Evolutionary conservation across 108 stramenopile species (phyloP), one percentile per base, ranked within the genome.

Genomic region (Skeletonema grethae): DNA sequence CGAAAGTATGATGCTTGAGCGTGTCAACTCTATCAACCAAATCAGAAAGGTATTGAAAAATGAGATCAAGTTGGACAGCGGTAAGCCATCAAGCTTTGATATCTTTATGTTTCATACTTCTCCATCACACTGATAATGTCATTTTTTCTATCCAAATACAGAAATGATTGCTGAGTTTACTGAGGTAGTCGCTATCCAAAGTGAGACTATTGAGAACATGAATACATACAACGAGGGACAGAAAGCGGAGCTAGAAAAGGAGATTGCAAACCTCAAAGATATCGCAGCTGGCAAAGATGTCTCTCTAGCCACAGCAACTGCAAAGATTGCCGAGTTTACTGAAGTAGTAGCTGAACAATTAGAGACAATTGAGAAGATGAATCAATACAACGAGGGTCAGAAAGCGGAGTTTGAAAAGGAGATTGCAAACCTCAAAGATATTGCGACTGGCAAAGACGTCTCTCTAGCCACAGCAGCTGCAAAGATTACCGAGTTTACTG

Each of bases 121-220:
- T 53, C 50, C 22, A 24, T 53, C 50, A 7, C n/a, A 53, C 50
- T 22, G 15, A 43, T 22, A 22, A 7, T 5, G 7, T 24, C 8
- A 5, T 3, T 34, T 7, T 7, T 3, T 7, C n/a, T 22, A 53
- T 22, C 22, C 50, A 8, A 22, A 1, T 8, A n/a, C 50, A 53
- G 50, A 53, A 9, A 53, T 53, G 50, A 53, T 53, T 8, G 20
- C 50, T 24, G 50, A 53, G 50, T 53, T 53, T 24, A 53, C 50
- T 53, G 50, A 53, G 22, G 50, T 53, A 53, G 22, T 53, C 22
- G 22, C 50, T 22, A 7, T 53, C 1, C 50, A 53, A 22, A 24
- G 8, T 24, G 50, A 53, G 8, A 53, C 50, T 24, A 53, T 53
- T 24, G 50, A 53, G 5, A 53, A 53, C 22, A 53, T 53, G 20